Conservation (phyloP, 2,329 filamentous ascomycete genomes). For the Esteya vermicola region DNA sequence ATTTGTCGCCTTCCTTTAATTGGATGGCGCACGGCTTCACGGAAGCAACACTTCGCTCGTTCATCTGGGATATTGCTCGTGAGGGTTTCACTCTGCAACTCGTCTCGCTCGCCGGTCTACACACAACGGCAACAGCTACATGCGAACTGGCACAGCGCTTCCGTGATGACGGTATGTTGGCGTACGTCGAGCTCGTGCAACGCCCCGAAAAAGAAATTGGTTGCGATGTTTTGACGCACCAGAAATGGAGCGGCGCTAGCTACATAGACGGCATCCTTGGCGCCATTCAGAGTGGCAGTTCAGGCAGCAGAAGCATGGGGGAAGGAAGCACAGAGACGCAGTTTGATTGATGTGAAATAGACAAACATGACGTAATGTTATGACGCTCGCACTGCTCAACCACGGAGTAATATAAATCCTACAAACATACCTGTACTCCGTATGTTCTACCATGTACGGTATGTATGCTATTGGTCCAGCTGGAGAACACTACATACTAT, state of each 20-base stretch:
- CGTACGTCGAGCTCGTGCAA: constrained; percentile 92
- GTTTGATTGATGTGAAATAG: constrained; percentile 26
- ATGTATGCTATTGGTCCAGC: no score
- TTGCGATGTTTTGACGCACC: constrained; percentile 86
- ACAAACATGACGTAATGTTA: not conserved
- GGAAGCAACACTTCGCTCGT: constrained; percentile 67
- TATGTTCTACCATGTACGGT: no score
- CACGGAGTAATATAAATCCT: no score
- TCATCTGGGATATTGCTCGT: constrained; percentile 91
- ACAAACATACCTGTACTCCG: no score
- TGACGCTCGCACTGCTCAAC: not conserved
- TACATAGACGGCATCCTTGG: constrained; percentile 84
- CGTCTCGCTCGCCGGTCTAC: constrained; percentile 50
- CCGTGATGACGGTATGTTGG: constrained; percentile 87
- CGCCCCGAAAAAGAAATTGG: constrained; percentile 77
- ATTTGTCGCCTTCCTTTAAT: constrained; percentile 93
- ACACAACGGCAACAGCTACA: constrained; percentile 49
- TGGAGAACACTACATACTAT: no score
- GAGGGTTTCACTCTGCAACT: constrained; percentile 66
- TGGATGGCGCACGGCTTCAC: constrained; percentile 95
- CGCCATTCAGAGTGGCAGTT: constrained; percentile 85
- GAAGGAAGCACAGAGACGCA: constrained; percentile 80
- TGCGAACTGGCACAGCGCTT: constrained; percentile 69
- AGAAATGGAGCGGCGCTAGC: constrained; percentile 60
- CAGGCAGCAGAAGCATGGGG: constrained; percentile 83